phyloP scores from a whole-genome alignment of 2,329 filamentous ascomycete genomes.

The Xylariomycetidae sp. region DNA sequence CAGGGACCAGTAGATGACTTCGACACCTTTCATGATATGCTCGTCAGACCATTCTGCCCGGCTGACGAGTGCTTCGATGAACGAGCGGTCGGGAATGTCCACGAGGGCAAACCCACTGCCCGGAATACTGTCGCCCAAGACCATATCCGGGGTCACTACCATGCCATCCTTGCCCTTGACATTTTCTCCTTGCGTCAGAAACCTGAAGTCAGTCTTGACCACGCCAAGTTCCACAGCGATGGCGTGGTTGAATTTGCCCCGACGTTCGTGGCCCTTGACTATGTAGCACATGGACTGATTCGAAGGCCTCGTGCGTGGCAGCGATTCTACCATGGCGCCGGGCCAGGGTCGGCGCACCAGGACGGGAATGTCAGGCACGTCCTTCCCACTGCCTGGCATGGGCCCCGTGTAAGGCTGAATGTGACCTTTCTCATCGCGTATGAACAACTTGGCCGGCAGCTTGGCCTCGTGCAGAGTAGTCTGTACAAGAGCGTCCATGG shows the following conservation, averaged over 20 bases:
- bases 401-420: conserved; percentile 69
- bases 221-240: conserved; percentile 65
- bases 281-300: conserved; percentile 79
- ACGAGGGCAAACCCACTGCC: conserved; percentile 75
- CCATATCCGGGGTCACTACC: conserved; percentile 79
- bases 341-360: conserved; percentile 77
- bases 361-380: conserved; percentile 63
- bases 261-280: conserved; percentile 67
- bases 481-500: conserved; percentile 63
- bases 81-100: conserved; percentile 68
- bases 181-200: conserved; percentile 58
- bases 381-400: conserved; percentile 43
- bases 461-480: conserved; percentile 61
- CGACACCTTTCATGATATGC: conserved; percentile 62
- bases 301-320: conserved; percentile 66
- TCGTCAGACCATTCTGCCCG: conserved; percentile 67
- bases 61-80: conserved; percentile 64
- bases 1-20: conserved; percentile 76
- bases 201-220: conserved; percentile 48
- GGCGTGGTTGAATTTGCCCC: conserved; percentile 73
- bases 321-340: conserved; percentile 53
- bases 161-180: conserved; percentile 61
- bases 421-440: conserved; percentile 59
- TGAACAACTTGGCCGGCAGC: conserved; percentile 66
- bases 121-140: conserved; percentile 61